Base-by-base conservation (phyloP, 169 alveolate genomes). In the Plasmodium berghei region DNA sequence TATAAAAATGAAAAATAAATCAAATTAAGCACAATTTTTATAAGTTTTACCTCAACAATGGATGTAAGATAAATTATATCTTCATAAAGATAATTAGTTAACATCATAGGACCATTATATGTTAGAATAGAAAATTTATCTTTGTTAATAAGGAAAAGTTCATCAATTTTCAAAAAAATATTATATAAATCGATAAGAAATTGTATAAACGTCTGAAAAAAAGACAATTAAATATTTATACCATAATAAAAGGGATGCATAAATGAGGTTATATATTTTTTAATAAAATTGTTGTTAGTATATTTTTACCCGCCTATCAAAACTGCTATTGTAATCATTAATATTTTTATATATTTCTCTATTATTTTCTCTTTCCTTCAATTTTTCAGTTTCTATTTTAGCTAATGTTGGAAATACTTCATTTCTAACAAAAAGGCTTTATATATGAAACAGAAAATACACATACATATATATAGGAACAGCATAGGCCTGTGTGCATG, bases 321-420 rank as follows among this genome's bases (percentile, higher is more conserved):
- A 77, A 46, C 26, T 45, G 18, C 72, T 26, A 42, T 77, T 77
- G 40, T 77, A 77, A 58, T 77, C 89, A 59, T 77, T 77, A 46
- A 77, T 66, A 62, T 77, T 48, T 54, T 45, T 66, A 77, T 64
- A 77, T 9, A 63, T 42, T 77, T 48, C 49, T 55, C 54, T 34
- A 34, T 52, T 49, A 20, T 77, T 77, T 59, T 77, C 89, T 59
- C 64, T 54, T 58, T 77, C 66, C 46, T 77, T 77, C 46, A 77
- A 42, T 52, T 77, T 62, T 16, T 77, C 89, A 64, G 64, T 63
- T 66, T 77, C 89, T 77, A 77, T 77, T 77, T 77, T 77, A 10
- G 89, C 89, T 66, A 77, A 24, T 5, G 77, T 77, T 55, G 89
- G 89, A n/a, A 77, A 40, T 45, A 77, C 89, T 77, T 77, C 89